Evolutionary conservation across 108 stramenopile species (phyloP).

Genomic region (Nitzschia palea): DNA sequence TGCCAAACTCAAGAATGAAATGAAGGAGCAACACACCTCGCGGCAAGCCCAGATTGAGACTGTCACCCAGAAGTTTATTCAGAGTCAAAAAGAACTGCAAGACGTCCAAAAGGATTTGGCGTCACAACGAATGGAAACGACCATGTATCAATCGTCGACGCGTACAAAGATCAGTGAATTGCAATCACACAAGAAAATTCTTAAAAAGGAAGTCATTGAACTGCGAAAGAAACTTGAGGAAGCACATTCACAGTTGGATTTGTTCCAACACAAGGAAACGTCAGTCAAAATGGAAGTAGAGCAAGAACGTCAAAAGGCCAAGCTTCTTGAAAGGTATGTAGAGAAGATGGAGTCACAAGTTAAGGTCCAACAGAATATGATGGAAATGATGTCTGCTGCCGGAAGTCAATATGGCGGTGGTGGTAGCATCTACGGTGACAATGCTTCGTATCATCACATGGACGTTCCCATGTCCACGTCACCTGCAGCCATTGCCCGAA

Average conservation of each 20-base stretch:
- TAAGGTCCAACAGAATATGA: slow-evolving; percentile 87
- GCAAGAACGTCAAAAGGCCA: slow-evolving; percentile 63
- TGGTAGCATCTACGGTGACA: slow-evolving; percentile 18
- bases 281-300: slow-evolving; percentile 49
- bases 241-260: slow-evolving; percentile 51
- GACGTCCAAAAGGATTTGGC: slow-evolving; percentile 76
- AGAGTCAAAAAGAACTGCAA: slow-evolving; percentile 56
- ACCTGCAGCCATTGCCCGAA: neutral
- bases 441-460: slow-evolving; percentile 6
- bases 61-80: slow-evolving; percentile 46
- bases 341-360: slow-evolving; percentile 86
- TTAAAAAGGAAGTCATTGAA: slow-evolving; percentile 88
- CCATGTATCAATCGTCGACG: slow-evolving; percentile 77
- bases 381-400: slow-evolving; percentile 83
- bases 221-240: slow-evolving; percentile 75
- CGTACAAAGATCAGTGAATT: slow-evolving; percentile 68
- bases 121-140: slow-evolving; percentile 73
- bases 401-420: slow-evolving; percentile 48
- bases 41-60: slow-evolving; percentile 47
- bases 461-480: slow-evolving; percentile 1
- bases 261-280: slow-evolving; percentile 57
- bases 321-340: slow-evolving; percentile 73
- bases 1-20: slow-evolving; percentile 43
- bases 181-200: slow-evolving; percentile 80
- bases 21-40: slow-evolving; percentile 41